Conservation (phyloP, 176 grass and related monocot species). For the sorghum (Sorghum bicolor) region Sorghum_bicolor_NCBIv3 NC_012878.2:47750001-47750500, state of each 20-base stretch:
- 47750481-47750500: not conserved
- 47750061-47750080: slow-evolving; percentile 28
- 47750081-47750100: slow-evolving; percentile 19
- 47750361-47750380: not conserved
- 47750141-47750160: slow-evolving; percentile 55
- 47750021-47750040: not conserved
- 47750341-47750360: slow-evolving; percentile 34
- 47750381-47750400: not conserved
- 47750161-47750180: slow-evolving; percentile 48
- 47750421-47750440: not conserved
- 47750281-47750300: slow-evolving; percentile 14
- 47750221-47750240: slow-evolving; percentile 35
- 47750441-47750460: not conserved
- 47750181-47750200: slow-evolving; percentile 44
- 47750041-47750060: slow-evolving; percentile 9
- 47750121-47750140: slow-evolving; percentile 14
- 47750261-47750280: slow-evolving; percentile 26
- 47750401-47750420: not conserved
- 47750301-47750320: slow-evolving; percentile 25
- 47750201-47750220: slow-evolving; percentile 36
- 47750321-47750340: slow-evolving; percentile 7
- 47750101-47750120: slow-evolving; percentile 23
- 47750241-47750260: slow-evolving; percentile 51
- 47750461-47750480: not conserved
- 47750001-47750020: not conserved